phyloP scores from a whole-genome alignment of 352 stramenopile genomes.

The Globisporangium cederbergense region DNA sequence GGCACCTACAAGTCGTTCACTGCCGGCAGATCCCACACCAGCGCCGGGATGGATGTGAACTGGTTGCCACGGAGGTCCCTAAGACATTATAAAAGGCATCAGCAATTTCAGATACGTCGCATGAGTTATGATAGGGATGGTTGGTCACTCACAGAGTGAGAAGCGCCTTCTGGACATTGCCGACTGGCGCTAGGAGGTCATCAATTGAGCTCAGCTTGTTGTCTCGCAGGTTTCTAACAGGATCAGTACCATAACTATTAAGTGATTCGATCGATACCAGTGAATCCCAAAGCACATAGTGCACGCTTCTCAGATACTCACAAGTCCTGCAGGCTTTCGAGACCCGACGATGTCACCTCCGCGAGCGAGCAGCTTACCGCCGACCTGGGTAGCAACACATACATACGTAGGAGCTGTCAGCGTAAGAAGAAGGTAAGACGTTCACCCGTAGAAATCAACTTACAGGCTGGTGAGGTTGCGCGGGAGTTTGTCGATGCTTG shows the following conservation, averaged over 20 bases:
- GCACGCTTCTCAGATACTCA: not conserved
- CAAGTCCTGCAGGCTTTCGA: constrained; percentile 7
- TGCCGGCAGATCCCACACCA: constrained; percentile 8
- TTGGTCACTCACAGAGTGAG: constrained; percentile 3
- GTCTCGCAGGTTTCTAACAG: constrained; percentile 4
- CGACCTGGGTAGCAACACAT: not conserved
- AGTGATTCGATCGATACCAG: too few species aligned
- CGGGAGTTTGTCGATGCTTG: constrained; percentile 1
- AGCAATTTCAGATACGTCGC: too few species aligned
- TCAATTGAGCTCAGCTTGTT: constrained; percentile 10
- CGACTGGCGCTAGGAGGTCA: not conserved
- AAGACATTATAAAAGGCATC: not conserved
- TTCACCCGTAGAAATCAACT: not conserved
- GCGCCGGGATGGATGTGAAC: constrained; percentile 7
- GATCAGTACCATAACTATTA: too few species aligned
- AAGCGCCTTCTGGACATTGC: not conserved
- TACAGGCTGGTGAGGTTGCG: constrained; percentile 11
- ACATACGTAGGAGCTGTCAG: not conserved
- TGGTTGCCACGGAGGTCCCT: constrained; percentile 8
- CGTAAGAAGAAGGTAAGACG: not conserved
- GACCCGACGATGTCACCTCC: not conserved
- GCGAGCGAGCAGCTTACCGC: constrained; percentile 3
- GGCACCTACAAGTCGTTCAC: constrained; percentile 11
- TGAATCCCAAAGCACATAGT: too few species aligned
- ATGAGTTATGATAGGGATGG: too few species aligned